phyloP scores from a whole-genome alignment of 768 basidiomycete species.

The Pleurotus ostreatus region DNA sequence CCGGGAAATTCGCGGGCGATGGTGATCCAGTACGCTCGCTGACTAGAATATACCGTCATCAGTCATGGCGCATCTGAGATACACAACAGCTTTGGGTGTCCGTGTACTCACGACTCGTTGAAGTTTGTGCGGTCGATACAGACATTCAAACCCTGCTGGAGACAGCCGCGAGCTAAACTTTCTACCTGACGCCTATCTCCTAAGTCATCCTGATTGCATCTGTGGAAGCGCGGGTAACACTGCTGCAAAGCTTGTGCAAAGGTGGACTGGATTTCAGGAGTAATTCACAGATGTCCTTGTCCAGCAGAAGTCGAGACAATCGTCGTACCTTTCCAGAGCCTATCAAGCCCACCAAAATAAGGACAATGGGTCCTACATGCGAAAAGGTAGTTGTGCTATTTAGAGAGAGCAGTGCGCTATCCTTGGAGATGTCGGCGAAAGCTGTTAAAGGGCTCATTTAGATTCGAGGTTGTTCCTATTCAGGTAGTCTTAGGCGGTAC shows the following conservation, averaged over 20 bases:
- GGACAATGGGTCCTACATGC: slow-evolving; percentile 44
- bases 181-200: slow-evolving; percentile 68
- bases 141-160: slow-evolving; percentile 61
- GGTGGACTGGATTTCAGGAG: slow-evolving; percentile 36
- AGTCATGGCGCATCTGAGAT: neutral
- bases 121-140: slow-evolving; percentile 81
- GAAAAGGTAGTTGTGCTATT: neutral
- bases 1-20: slow-evolving; percentile 67
- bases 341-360: slow-evolving; percentile 72
- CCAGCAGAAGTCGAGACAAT: neutral
- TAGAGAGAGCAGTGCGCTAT: too few relatives aligned
- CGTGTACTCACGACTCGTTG: slow-evolving; percentile 49
- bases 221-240: slow-evolving; percentile 55
- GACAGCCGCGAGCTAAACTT: slow-evolving; percentile 43
- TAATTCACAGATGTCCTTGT: slow-evolving; percentile 9
- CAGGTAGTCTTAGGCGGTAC: too few relatives aligned
- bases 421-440: too few relatives aligned
- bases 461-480: too few relatives aligned
- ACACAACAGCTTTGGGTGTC: slow-evolving; percentile 11
- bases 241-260: slow-evolving; percentile 70
- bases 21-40: slow-evolving; percentile 69
- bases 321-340: slow-evolving; percentile 68
- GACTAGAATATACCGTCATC: slow-evolving; percentile 33
- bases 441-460: too few relatives aligned
- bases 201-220: slow-evolving; percentile 81